Conservation (phyloP, 441 rosid species). For the Erodium trifolium region DNA sequence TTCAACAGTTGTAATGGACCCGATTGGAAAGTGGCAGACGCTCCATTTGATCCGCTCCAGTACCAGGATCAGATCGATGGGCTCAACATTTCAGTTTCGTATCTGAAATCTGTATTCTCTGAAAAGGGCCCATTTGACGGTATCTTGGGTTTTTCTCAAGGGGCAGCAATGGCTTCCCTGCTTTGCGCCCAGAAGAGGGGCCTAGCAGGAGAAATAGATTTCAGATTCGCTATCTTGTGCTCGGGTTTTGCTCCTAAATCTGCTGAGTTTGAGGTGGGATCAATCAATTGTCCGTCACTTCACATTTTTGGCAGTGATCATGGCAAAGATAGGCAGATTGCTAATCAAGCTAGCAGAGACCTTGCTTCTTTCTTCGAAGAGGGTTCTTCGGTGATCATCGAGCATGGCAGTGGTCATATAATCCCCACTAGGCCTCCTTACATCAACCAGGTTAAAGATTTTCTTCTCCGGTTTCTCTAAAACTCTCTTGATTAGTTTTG, state of each 20-base stretch:
- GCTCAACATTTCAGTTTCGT: constrained; percentile 45
- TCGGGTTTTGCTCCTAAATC: constrained; percentile 53
- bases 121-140: constrained; percentile 84
- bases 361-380: constrained; percentile 48
- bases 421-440: constrained; percentile 69
- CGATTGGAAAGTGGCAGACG: constrained; percentile 46
- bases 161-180: constrained; percentile 85
- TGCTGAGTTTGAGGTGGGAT: constrained; percentile 24
- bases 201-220: constrained; percentile 42
- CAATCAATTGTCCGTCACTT: constrained; percentile 68
- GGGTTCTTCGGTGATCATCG: constrained; percentile 46
- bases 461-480: constrained; percentile 56
- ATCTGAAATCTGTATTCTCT: constrained; percentile 38
- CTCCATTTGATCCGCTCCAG: constrained; percentile 68
- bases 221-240: constrained; percentile 72
- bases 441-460: constrained; percentile 54
- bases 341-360: constrained; percentile 51
- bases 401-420: constrained; percentile 81
- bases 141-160: constrained; percentile 81
- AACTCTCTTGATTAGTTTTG: too few relatives aligned
- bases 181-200: constrained; percentile 35
- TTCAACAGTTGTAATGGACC: constrained; percentile 26
- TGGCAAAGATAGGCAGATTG: constrained; percentile 73
- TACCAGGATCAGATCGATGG: constrained; percentile 77
- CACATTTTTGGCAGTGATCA: constrained; percentile 66